Percentiles rank a stretch among this genome's conserved stretches.
phyloP scores from a whole-genome alignment of 345 rosid species.

The Nephelium lappaceum region DNA sequence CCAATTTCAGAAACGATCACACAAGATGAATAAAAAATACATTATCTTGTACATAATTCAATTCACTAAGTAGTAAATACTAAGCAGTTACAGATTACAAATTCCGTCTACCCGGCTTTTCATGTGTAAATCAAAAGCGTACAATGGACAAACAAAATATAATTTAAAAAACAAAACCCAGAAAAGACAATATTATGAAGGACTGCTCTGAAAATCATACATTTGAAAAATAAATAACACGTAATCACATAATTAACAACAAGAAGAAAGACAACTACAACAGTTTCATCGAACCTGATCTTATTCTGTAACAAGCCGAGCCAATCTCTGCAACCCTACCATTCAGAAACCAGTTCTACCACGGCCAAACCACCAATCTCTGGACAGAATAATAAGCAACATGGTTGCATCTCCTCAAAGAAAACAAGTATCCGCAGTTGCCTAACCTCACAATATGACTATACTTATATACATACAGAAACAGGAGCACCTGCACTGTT shows the following conservation, averaged over 20 bases:
- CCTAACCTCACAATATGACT: constrained; percentile 1
- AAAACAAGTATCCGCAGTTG: background rate
- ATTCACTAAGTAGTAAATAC: background rate
- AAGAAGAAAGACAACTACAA: background rate
- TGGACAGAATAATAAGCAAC: background rate
- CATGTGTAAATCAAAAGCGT: background rate
- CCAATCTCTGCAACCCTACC: constrained; percentile 2
- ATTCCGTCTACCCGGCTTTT: background rate
- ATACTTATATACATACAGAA: constrained; percentile 12
- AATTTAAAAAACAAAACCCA: too few species aligned
- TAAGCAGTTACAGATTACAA: background rate
- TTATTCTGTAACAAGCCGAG: constrained; percentile 12
- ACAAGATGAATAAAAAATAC: constrained; percentile 12
- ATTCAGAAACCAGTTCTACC: constrained; percentile 7
- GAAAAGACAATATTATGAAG: background rate
- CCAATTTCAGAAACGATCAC: background rate
- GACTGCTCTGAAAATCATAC: constrained; percentile 8
- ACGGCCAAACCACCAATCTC: background rate
- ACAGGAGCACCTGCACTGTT: background rate
- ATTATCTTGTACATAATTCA: background rate
- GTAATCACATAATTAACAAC: constrained; percentile 17
- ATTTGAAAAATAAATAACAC: constrained; percentile 11
- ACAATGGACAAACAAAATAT: too few species aligned
- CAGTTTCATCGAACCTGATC: constrained; percentile 1
- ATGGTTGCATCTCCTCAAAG: constrained; percentile 8